Conservation (phyloP, 805 yeast genomes). For the Myxozyma melibiosi region DNA sequence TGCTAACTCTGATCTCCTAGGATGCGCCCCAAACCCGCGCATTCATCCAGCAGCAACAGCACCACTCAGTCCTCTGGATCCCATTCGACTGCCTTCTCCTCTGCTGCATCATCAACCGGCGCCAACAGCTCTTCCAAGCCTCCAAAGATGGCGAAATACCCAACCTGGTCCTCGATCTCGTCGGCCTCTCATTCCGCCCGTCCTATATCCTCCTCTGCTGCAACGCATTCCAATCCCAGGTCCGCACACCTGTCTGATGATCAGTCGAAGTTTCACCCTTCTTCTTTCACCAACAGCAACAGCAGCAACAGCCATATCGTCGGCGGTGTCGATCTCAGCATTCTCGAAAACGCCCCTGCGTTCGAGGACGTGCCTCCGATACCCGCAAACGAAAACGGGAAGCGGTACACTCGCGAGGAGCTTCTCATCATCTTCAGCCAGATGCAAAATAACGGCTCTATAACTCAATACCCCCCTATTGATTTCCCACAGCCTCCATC, state of each 20-base stretch:
- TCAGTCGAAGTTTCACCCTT: no score
- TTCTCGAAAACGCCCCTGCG: neutral
- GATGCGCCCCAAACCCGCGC: slow-evolving; percentile 26
- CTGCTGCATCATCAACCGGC: neutral
- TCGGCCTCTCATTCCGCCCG: neutral
- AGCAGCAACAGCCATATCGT: neutral
- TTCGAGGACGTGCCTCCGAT: slow-evolving; percentile 15
- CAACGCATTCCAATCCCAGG: neutral
- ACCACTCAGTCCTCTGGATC: neutral
- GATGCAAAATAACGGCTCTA: slow-evolving; percentile 18
- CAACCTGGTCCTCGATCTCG: slow-evolving; percentile 17
- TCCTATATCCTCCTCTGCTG: neutral
- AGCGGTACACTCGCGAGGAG: slow-evolving; percentile 25
- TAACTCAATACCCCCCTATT: neutral
- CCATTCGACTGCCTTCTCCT: neutral
- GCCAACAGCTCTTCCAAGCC: neutral
- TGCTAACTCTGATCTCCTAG: slow-evolving; percentile 2
- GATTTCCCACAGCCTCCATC: slow-evolving; percentile 12
- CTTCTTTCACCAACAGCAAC: neutral
- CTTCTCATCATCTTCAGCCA: slow-evolving; percentile 17
- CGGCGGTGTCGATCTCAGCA: neutral
- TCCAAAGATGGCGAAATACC: slow-evolving; percentile 12
- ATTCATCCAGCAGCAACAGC: slow-evolving; percentile 7
- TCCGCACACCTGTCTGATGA: neutral
- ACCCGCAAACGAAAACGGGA: slow-evolving; percentile 23